Conservation (phyloP, 2,329 filamentous ascomycete genomes). For the Fusarium solani-melongenae region DNA sequence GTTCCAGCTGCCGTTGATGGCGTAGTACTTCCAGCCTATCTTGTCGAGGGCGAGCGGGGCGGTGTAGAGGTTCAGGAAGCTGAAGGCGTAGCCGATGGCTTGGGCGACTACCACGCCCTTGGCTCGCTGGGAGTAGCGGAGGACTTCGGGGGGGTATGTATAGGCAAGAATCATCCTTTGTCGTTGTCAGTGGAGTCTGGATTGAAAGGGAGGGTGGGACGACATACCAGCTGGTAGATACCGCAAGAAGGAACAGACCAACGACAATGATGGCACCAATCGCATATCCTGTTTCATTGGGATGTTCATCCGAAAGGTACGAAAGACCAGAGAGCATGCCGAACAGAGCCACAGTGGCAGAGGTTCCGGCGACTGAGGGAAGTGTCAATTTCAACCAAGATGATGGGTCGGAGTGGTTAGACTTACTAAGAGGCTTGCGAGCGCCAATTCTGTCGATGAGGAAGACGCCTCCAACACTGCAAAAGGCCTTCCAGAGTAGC, state of each 20-base stretch:
- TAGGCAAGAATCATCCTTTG: slow-evolving; percentile 10
- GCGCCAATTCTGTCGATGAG: slow-evolving; percentile 12
- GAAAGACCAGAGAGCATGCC: not conserved
- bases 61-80: slow-evolving; percentile 19
- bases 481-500: slow-evolving; percentile 10
- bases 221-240: slow-evolving; percentile 13
- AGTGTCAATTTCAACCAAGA: not conserved
- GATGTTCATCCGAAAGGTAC: not conserved
- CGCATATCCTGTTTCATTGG: slow-evolving; percentile 2
- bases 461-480: slow-evolving; percentile 6
- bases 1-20: slow-evolving; percentile 15
- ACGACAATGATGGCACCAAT: slow-evolving; percentile 12
- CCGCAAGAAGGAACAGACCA: slow-evolving; percentile 8
- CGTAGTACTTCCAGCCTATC: slow-evolving; percentile 11
- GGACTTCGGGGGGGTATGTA: slow-evolving; percentile 10
- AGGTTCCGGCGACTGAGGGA: not conserved
- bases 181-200: not conserved
- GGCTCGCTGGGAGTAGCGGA: slow-evolving; percentile 14
- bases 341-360: not conserved
- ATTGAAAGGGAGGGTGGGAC: not conserved
- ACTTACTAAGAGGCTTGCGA: slow-evolving; percentile 13
- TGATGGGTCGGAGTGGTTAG: not conserved
- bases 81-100: slow-evolving; percentile 13
- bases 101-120: slow-evolving; percentile 15
- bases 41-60: slow-evolving; percentile 9